Conservation (phyloP, 768 basidiomycete species). For the Collybia mongolica region DNA sequence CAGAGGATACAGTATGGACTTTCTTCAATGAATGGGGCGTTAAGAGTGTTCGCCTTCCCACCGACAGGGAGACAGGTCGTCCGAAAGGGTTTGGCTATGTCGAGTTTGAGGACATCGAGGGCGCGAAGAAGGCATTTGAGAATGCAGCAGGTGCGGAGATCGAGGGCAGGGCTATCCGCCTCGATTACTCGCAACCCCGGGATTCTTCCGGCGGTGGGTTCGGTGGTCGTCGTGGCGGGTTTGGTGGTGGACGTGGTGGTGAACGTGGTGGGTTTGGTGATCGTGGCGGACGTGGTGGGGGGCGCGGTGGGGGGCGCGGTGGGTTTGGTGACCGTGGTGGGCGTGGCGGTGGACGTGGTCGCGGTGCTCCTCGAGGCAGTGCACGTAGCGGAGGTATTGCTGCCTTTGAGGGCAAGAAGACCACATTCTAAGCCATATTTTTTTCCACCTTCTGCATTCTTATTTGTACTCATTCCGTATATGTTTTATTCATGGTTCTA, state of each 20-base stretch:
- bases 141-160: constrained; percentile 70
- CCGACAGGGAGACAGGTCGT: constrained; percentile 86
- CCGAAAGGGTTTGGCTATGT: constrained; percentile 98
- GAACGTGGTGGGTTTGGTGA: constrained; percentile 21
- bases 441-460: too few species aligned
- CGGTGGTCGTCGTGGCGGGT: constrained; percentile 27
- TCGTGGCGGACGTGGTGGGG: constrained; percentile 28
- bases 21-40: constrained; percentile 88
- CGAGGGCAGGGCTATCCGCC: constrained; percentile 74
- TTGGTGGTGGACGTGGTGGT: constrained; percentile 37
- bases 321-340: constrained; percentile 43
- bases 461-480: background rate
- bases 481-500: background rate
- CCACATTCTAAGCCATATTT: constrained; percentile 41
- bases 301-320: constrained; percentile 32
- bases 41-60: constrained; percentile 86
- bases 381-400: constrained; percentile 65
- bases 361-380: constrained; percentile 44
- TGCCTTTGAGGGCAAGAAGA: constrained; percentile 66
- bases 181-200: constrained; percentile 87
- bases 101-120: constrained; percentile 81
- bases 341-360: constrained; percentile 37
- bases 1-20: constrained; percentile 87
- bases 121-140: constrained; percentile 79
- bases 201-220: constrained; percentile 51